A percentile compares a stretch with the other conserved stretches of the same genome.
Evolutionary conservation across 2,329 filamentous ascomycete species (phyloP).

Genomic region (Cordyceps javanica): DNA sequence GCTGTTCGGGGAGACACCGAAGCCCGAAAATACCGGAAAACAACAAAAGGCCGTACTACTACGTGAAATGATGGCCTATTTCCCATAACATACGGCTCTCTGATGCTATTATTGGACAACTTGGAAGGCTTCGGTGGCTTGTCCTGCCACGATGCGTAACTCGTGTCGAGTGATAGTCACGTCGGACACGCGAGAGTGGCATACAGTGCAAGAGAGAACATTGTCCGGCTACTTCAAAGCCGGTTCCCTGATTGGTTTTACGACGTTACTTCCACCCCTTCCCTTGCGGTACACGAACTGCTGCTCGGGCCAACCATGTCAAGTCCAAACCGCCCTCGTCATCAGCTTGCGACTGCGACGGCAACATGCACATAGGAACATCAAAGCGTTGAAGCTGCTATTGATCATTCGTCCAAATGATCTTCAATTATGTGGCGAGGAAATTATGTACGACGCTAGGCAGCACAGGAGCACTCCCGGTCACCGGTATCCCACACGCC

Average conservation of each 20-base stretch:
- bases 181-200: not conserved
- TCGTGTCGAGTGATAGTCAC: not conserved
- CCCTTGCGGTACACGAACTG: not conserved
- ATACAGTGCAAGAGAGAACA: not conserved
- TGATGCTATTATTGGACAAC: not conserved
- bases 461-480: not conserved
- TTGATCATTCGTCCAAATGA: not conserved
- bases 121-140: not conserved
- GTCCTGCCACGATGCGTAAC: not conserved
- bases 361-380: not conserved
- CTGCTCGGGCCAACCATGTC: constrained; percentile 1
- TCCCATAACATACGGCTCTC: not conserved
- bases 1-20: not conserved
- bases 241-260: not conserved
- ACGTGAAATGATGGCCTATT: too few species aligned
- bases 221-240: not conserved
- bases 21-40: not conserved
- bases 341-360: not conserved
- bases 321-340: not conserved
- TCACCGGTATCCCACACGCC: not conserved
- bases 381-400: not conserved
- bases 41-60: not conserved
- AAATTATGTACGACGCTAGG: not conserved
- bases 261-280: constrained; percentile 7
- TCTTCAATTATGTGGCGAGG: not conserved